Evolutionary conservation across 345 rosid species (phyloP).

Genomic region (Pistacia vera): DNA sequence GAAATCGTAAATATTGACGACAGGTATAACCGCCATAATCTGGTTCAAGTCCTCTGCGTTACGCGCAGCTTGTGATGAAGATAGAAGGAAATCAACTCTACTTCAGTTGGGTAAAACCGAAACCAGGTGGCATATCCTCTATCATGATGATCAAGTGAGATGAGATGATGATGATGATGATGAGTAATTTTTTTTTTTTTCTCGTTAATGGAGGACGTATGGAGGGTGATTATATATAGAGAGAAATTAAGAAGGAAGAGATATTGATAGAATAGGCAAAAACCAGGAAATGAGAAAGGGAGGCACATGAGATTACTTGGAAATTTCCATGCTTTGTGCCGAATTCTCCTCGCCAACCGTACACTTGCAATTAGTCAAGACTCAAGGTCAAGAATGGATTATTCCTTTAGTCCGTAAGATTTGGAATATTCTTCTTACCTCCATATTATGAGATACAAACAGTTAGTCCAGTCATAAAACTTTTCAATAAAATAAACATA

Average conservation of each 20-base stretch:
- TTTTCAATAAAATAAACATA: no score
- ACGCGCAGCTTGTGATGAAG: slow-evolving; percentile 38
- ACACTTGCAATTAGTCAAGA: not conserved
- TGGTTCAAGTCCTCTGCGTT: slow-evolving; percentile 33
- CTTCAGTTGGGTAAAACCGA: slow-evolving; percentile 68
- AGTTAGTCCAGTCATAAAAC: no score
- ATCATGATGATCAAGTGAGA: slow-evolving; percentile 16
- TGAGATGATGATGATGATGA: no score
- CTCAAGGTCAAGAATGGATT: no score
- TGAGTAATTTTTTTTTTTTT: no score
- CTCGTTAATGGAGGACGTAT: no score
- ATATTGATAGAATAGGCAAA: not conserved
- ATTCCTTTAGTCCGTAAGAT: no score
- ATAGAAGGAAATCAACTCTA: slow-evolving; percentile 51
- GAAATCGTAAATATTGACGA: slow-evolving; percentile 42
- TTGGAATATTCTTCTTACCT: no score
- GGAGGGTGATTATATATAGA: no score
- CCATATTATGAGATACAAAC: no score
- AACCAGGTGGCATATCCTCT: slow-evolving; percentile 50
- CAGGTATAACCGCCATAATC: slow-evolving; percentile 53
- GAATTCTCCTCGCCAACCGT: not conserved
- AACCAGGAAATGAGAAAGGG: not conserved
- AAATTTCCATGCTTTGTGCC: not conserved
- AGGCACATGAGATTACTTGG: not conserved
- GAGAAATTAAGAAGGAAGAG: no score